phyloP scores from a whole-genome alignment of 2,329 filamentous ascomycete genomes.

The Aureobasidium sp. region DNA sequence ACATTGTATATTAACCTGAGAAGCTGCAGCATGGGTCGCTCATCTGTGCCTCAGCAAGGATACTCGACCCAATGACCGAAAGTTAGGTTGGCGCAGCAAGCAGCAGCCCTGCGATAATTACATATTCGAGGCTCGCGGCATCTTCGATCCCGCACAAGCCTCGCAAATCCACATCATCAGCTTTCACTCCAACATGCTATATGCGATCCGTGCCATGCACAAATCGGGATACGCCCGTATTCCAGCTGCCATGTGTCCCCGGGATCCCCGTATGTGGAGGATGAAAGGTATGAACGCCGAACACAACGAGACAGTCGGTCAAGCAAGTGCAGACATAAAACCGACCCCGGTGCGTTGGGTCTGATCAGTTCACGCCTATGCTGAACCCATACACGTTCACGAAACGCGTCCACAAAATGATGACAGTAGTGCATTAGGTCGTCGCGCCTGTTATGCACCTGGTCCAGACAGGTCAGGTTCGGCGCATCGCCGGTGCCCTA shows the following conservation, averaged over 20 bases:
- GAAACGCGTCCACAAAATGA: background rate
- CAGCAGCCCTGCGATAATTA: slow-evolving; percentile 10
- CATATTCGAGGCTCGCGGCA: slow-evolving; percentile 2
- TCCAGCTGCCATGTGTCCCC: slow-evolving; percentile 10
- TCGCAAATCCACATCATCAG: slow-evolving; percentile 8
- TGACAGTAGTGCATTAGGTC: slow-evolving; percentile 1
- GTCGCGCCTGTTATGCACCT: slow-evolving; percentile 9
- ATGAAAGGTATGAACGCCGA: background rate
- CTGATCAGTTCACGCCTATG: background rate
- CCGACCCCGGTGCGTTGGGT: background rate
- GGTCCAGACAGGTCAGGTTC: slow-evolving; percentile 10
- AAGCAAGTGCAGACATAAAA: background rate
- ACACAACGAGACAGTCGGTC: slow-evolving; percentile 9
- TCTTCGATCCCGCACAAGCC: slow-evolving; percentile 10
- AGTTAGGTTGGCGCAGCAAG: slow-evolving; percentile 1
- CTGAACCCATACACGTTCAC: background rate
- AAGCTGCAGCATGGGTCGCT: background rate
- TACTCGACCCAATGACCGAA: slow-evolving; percentile 2
- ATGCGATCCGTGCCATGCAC: slow-evolving; percentile 1
- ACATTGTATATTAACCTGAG: background rate
- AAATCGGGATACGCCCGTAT: slow-evolving; percentile 8
- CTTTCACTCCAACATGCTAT: background rate
- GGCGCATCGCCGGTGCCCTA: slow-evolving; percentile 10
- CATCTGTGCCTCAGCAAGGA: slow-evolving; percentile 1
- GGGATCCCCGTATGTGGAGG: background rate